Evolutionary conservation across 106 monocot genomes (phyloP).

Genomic region (Posidonia australis): DNA sequence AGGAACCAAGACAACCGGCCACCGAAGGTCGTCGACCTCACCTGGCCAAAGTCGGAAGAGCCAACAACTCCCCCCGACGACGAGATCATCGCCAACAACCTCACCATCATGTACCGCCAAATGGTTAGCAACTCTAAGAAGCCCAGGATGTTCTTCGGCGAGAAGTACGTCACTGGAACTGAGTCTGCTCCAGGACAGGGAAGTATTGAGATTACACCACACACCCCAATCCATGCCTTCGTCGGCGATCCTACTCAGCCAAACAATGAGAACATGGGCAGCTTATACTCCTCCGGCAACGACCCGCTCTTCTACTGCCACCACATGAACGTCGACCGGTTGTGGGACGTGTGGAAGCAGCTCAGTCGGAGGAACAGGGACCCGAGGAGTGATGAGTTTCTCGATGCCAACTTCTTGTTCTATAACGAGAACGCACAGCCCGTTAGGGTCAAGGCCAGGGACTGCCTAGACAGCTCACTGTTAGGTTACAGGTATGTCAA

Average conservation of each 20-base stretch:
- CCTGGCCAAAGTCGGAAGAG: neutral
- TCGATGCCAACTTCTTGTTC: conserved; percentile 26
- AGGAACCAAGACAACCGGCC: conserved; percentile 4
- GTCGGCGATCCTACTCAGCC: conserved; percentile 8
- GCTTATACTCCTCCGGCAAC: conserved; percentile 35
- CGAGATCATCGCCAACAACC: conserved; percentile 6
- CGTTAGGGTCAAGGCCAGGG: conserved; percentile 21
- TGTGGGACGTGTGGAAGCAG: conserved; percentile 35
- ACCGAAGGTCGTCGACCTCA: conserved; percentile 27
- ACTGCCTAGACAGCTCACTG: conserved; percentile 8
- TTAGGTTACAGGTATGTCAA: conserved; percentile 10
- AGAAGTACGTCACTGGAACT: conserved; percentile 8
- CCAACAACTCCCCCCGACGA: neutral
- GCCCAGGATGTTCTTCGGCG: conserved; percentile 17
- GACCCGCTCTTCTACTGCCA: conserved; percentile 40
- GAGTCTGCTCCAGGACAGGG: conserved; percentile 7
- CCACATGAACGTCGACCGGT: conserved; percentile 31
- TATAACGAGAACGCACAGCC: conserved; percentile 22
- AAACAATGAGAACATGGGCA: conserved; percentile 35
- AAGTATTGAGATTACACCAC: conserved; percentile 24
- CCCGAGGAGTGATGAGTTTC: conserved; percentile 6
- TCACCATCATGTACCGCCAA: conserved; percentile 10
- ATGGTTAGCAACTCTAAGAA: conserved; percentile 11
- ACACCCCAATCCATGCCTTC: conserved; percentile 18
- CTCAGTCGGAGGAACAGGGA: neutral